Conservation (phyloP, 2,329 filamentous ascomycete species). For the Epichloe uncinata region DNA sequence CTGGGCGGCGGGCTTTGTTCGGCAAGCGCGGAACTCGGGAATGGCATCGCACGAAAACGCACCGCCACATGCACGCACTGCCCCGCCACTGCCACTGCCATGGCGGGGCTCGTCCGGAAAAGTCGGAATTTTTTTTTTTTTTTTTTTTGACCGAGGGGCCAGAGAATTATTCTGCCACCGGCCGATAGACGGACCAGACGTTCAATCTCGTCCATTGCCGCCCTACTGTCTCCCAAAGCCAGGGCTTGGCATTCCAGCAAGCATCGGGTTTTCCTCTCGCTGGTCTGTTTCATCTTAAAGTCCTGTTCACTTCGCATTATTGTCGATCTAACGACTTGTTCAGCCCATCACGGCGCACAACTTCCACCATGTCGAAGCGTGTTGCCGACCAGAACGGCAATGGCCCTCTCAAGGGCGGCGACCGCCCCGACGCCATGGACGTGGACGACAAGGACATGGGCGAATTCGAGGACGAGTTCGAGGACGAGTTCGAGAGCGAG, state of each 20-base stretch:
- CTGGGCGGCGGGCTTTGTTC: no score
- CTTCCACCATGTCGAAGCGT: slow-evolving; percentile 44
- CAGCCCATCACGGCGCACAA: neutral
- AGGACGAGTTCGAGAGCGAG: slow-evolving; percentile 76
- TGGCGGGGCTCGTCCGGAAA: neutral
- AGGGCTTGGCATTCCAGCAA: no score
- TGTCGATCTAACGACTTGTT: neutral
- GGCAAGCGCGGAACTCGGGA: no score
- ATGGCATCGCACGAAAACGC: no score
- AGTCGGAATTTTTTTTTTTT: neutral
- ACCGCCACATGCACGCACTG: neutral
- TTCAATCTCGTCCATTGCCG: neutral
- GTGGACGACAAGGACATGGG: slow-evolving; percentile 53
- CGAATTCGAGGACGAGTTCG: slow-evolving; percentile 93
- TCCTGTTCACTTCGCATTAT: neutral
- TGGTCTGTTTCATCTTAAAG: neutral
- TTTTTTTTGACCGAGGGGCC: neutral
- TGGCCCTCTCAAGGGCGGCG: slow-evolving; percentile 44
- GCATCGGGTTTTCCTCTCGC: no score
- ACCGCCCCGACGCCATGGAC: slow-evolving; percentile 51
- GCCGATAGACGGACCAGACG: neutral
- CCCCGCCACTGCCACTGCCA: neutral
- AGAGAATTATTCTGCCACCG: slow-evolving; percentile 4
- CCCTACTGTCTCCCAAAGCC: neutral
- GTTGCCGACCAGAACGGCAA: slow-evolving; percentile 33